Percentiles rank a stretch among this genome's conserved stretches.
These are phyloP conservation scores for Saccharomycopsis sp. DNA, from an alignment of 805 yeast species.

Conservation along the genomic window DNA sequence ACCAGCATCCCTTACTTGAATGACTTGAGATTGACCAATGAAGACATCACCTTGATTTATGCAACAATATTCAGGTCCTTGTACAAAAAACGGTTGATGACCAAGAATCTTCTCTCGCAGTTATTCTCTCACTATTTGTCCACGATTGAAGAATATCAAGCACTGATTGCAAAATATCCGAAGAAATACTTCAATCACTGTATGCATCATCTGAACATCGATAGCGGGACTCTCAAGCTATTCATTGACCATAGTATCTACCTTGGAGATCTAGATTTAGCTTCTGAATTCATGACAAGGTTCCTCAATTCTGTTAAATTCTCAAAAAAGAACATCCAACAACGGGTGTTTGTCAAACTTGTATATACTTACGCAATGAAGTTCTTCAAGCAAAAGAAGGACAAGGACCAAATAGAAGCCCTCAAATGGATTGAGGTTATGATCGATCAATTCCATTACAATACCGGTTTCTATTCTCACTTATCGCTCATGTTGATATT, in stretches of 20 bases:
- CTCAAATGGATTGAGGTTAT: constrained; percentile 1
- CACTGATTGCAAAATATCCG: neutral
- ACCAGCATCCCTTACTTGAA: neutral
- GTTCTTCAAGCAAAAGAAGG: neutral
- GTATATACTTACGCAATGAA: neutral
- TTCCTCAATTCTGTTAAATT: neutral
- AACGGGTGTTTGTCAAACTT: neutral
- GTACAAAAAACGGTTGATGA: neutral
- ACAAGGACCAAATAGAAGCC: neutral
- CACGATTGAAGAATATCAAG: neutral
- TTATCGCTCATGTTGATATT: neutral
- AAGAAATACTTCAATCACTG: neutral
- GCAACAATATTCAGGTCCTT: neutral
- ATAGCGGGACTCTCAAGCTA: neutral
- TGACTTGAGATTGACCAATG: neutral
- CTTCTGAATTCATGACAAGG: neutral
- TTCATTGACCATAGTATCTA: neutral
- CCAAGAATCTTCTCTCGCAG: neutral
- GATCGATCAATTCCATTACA: neutral
- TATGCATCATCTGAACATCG: neutral
- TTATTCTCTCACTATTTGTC: neutral
- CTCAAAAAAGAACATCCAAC: neutral
- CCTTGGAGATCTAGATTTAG: neutral
- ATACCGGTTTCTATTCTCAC: neutral
- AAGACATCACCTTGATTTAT: neutral